These are phyloP conservation scores for Ganoderma multipileum DNA, from an alignment of 1,284 basidiomycete genomes.

Conservation along the genomic window DNA sequence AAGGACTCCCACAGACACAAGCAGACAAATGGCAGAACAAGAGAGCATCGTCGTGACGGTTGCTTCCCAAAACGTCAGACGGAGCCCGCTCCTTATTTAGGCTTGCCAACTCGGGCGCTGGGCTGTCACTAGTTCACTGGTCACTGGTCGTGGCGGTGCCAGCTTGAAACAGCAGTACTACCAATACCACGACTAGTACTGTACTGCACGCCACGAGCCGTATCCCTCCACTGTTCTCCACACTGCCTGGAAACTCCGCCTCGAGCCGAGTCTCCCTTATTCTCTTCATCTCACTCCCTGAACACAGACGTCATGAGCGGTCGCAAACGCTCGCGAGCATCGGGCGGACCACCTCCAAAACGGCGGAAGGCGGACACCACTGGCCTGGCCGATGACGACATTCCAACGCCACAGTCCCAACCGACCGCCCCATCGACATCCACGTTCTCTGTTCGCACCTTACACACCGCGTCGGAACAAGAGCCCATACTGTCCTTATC, in stretches of 20 bases:
- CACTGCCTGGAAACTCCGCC: neutral
- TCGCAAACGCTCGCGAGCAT: constrained; percentile 2
- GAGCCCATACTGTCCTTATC: constrained; percentile 49
- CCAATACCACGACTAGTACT: no score
- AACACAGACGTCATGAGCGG: constrained; percentile 5
- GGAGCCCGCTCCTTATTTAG: no score
- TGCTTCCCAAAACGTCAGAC: no score
- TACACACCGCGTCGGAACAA: constrained; percentile 35
- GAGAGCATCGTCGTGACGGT: neutral
- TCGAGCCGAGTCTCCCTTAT: neutral
- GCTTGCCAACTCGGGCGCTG: no score
- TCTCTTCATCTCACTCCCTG: neutral
- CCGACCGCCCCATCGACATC: constrained; percentile 55
- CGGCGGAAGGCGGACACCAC: constrained; percentile 37
- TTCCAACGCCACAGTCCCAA: constrained; percentile 40
- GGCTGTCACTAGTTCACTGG: no score
- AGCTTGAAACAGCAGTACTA: no score
- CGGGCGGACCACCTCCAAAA: constrained; percentile 34
- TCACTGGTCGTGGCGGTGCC: no score
- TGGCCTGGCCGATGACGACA: constrained; percentile 51
- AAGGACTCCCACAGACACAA: neutral
- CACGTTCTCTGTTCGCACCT: constrained; percentile 53
- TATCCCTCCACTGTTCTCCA: neutral
- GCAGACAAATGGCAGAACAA: neutral
- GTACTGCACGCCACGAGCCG: no score